Conservation (phyloP, 768 basidiomycete species). For the Ramaria sp. region DNA sequence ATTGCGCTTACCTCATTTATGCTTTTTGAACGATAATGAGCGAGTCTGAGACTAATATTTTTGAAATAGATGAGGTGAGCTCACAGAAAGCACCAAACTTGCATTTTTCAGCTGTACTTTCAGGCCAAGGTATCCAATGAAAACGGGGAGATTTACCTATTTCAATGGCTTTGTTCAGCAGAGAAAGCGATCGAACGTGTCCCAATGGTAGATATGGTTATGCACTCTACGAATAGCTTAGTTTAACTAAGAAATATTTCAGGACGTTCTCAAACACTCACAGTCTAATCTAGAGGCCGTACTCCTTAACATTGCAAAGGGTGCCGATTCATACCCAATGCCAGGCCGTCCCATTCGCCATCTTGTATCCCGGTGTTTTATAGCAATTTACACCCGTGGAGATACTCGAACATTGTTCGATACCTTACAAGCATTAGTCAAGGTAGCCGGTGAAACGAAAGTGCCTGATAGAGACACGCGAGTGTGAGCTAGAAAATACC, state of each 20-base stretch:
- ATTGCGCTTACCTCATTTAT: background rate
- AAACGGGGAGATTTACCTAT: constrained; percentile 71
- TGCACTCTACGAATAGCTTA: background rate
- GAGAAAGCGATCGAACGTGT: constrained; percentile 46
- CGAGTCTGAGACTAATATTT: background rate
- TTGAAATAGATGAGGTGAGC: constrained; percentile 9
- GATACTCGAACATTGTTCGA: constrained; percentile 85
- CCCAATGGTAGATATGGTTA: constrained; percentile 35
- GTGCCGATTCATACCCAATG: constrained; percentile 54
- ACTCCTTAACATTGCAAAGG: constrained; percentile 57
- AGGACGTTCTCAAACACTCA: constrained; percentile 58
- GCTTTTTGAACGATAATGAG: background rate
- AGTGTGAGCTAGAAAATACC: constrained; percentile 41
- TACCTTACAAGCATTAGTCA: constrained; percentile 67
- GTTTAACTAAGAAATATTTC: background rate
- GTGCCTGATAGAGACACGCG: constrained; percentile 50
- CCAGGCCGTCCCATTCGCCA: constrained; percentile 84
- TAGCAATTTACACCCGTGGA: constrained; percentile 62
- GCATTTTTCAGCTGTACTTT: background rate
- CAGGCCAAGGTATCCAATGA: constrained; percentile 63
- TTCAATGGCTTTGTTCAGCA: constrained; percentile 68
- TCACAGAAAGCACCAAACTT: background rate
- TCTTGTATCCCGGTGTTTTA: constrained; percentile 65
- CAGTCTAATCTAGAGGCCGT: constrained; percentile 54
- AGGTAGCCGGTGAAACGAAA: constrained; percentile 64